These are phyloP conservation scores for Arachnomyces sp. DNA, from an alignment of 2,329 filamentous ascomycete genomes.

Conservation along the genomic window DNA sequence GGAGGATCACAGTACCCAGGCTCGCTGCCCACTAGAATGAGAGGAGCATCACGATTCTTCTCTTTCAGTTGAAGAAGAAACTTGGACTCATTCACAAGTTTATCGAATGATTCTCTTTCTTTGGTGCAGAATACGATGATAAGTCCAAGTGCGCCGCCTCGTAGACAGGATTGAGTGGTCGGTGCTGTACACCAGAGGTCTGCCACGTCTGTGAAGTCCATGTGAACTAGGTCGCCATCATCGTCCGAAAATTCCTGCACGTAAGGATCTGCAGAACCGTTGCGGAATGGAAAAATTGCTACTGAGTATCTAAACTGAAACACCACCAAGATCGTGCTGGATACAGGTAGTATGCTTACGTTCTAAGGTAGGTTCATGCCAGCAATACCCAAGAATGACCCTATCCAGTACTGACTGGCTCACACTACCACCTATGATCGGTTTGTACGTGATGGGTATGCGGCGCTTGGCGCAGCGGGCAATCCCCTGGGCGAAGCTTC, in stretches of 20 bases:
- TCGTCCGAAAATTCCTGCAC: background rate
- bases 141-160: background rate
- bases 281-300: no score
- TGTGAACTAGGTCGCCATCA: background rate
- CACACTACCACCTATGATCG: background rate
- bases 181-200: background rate
- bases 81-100: slow-evolving; percentile 1
- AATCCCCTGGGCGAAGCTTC: no score
- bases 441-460: background rate
- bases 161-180: background rate
- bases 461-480: no score
- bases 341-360: background rate
- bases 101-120: slow-evolving; percentile 1
- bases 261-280: background rate
- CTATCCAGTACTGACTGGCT: background rate
- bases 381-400: slow-evolving; percentile 1
- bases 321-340: no score
- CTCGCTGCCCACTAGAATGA: background rate
- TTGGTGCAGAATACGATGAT: slow-evolving; percentile 1
- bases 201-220: background rate
- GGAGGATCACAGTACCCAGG: background rate
- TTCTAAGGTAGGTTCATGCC: background rate
- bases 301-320: background rate
- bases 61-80: background rate
- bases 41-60: background rate